These are phyloP conservation scores for Prototheca stagnorum DNA, from an alignment of 163 green algal genomes.

Conservation along the genomic window DNA sequence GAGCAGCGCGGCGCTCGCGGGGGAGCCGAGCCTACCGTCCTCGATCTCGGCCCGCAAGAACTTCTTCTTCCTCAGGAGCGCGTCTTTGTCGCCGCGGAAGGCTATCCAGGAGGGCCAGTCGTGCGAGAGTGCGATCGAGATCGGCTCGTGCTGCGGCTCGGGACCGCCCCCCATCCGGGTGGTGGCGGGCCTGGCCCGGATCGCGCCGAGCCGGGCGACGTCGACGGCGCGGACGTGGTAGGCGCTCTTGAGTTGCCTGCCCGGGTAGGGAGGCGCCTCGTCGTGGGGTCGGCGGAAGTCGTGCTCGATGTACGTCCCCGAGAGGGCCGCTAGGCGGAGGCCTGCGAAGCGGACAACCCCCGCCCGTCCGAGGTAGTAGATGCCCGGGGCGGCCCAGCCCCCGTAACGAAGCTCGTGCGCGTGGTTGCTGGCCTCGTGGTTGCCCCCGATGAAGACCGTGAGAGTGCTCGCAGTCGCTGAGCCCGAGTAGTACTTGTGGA, in stretches of 20 bases:
- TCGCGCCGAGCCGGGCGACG: background rate
- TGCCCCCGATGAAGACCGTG: conserved; percentile 91
- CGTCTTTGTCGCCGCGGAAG: conserved; percentile 53
- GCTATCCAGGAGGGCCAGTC: conserved; percentile 86
- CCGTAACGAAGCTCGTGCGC: conserved; percentile 92
- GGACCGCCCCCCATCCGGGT: too few species aligned
- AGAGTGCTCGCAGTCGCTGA: conserved; percentile 54
- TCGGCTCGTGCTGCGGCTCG: too few species aligned
- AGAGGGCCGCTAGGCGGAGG: conserved; percentile 83
- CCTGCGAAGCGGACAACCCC: conserved; percentile 82
- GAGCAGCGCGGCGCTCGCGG: conserved; percentile 54
- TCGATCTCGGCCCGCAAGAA: conserved; percentile 61
- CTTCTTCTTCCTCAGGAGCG: conserved; percentile 62
- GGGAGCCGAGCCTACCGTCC: conserved; percentile 54
- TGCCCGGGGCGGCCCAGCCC: conserved; percentile 86
- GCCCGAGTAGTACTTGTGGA: conserved; percentile 93
- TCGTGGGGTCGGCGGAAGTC: conserved; percentile 64
- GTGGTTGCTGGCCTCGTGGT: conserved; percentile 94
- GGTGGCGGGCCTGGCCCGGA: background rate
- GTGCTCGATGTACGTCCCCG: conserved; percentile 74
- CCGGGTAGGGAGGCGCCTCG: conserved; percentile 69
- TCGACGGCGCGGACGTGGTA: conserved; percentile 88
- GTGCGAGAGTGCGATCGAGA: conserved; percentile 88
- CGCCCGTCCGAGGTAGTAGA: conserved; percentile 87
- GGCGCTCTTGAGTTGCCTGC: conserved; percentile 50